Evolutionary conservation across 768 basidiomycete species (phyloP).

Genomic region (Suillus hirtellus): DNA sequence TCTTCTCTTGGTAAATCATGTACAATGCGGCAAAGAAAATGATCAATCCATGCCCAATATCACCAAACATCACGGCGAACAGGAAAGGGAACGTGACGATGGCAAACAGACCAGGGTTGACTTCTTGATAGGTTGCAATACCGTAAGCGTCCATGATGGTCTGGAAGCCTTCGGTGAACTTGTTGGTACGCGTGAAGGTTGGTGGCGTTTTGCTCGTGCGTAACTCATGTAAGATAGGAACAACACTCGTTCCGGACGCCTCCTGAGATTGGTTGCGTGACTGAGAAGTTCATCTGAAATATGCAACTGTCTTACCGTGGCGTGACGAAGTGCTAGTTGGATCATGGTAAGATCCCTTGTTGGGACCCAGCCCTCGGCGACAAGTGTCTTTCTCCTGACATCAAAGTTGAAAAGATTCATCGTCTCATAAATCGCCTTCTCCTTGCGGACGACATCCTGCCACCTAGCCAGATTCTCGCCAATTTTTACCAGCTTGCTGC

Average conservation of each 20-base stretch:
- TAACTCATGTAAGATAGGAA: constrained; percentile 90
- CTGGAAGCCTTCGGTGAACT: constrained; percentile 96
- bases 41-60: constrained; percentile 93
- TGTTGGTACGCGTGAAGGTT: constrained; percentile 92
- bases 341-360: constrained; percentile 87
- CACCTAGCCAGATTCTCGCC: constrained; percentile 86
- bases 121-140: constrained; percentile 91
- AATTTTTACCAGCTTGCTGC: constrained; percentile 77
- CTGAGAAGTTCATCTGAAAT: constrained; percentile 2
- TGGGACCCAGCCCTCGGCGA: constrained; percentile 98
- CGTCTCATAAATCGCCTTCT: constrained; percentile 95
- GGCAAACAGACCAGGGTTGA: constrained; percentile 94
- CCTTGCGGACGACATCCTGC: constrained; percentile 93
- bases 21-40: constrained; percentile 72
- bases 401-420: constrained; percentile 97
- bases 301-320: constrained; percentile 57
- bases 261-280: constrained; percentile 45
- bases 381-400: constrained; percentile 87
- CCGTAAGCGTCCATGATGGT: constrained; percentile 98
- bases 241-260: constrained; percentile 88
- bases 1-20: constrained; percentile 88
- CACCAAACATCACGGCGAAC: constrained; percentile 99
- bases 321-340: constrained; percentile 84
- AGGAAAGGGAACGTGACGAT: constrained; percentile 95
- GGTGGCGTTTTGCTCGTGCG: constrained; percentile 90